Evolutionary conservation across 768 basidiomycete genomes (phyloP), one percentile per base, ranked within the genome.

Genomic region (Podaxis mareebaensis): DNA sequence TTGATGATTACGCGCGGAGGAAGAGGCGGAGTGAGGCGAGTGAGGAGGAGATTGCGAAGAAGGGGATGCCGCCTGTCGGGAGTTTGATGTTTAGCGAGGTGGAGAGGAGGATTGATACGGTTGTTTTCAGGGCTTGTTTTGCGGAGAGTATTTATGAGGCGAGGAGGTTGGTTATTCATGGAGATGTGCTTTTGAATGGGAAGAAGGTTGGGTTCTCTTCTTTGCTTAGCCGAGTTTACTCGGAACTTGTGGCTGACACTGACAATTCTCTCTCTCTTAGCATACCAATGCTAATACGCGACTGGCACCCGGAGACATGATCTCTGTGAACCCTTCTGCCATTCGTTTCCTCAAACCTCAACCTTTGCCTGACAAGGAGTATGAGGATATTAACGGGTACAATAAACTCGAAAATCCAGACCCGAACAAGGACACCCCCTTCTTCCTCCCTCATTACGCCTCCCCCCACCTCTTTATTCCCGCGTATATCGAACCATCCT

Each of bases 51-150:
- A 84, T 87, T 69, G 77, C 81, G 65, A 72, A 73, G 66, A 84
- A 87, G 67, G 89, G 86, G 1, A 83, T 92, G 68, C 90, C 95
- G 17, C 97, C 97, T 4, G 91, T 99, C 15, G 94, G 93, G 55
- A 95, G 92, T 73, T 84, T 99, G 83, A 96, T 99, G 92, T 92
- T 96, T 74, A 75, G 86, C 0, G 94, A 98, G 75, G 83, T 99
- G n/a, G 97, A 99, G 81, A 83, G 95, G 72, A 75, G 97, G 74
- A 84, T 99, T 73, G 97, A 99, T 70, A 89, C 94, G 51, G 86
- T 98, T 73, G 77, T 99, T 55, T 99, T 98, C 77, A 81, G 96
- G 53, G 85, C 86, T 61, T 96, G 96, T 72, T 89, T 99, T 67
- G 90, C 89, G 30, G 84, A 87, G 65, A 95, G 92, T 70, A 90